Base-by-base conservation (phyloP, 2,329 filamentous ascomycete genomes). In the Penicillium sp. region DNA sequence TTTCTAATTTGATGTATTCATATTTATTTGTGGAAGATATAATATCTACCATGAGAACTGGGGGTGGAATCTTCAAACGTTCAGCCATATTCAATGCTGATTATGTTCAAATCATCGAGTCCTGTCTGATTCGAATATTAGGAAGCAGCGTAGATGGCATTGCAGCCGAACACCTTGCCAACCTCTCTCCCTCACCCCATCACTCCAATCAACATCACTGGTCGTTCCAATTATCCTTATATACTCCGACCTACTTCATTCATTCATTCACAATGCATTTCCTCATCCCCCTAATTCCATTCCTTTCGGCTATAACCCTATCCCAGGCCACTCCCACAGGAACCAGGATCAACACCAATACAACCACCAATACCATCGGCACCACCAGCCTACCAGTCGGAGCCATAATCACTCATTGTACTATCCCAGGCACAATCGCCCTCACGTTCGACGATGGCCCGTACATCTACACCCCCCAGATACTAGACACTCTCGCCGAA, bases 401-500 rank as follows among this genome's bases (percentile, higher is more conserved):
- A 29, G 72, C 71, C 2, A 62, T 80, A 31, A 63, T 71, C 50
- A 59, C 59, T 28, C 58, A 61, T 32, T 73, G 72, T 55, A 58
- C 54, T 15, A 66, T 70, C 2, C 69, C 74, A 2, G 78, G 78
- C 37, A 76, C 77, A 17, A 75, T 85, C 53, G 82, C 82, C 12
- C 63, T 85, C 19, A 84, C 81, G 8, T 84, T 79, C 57, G 82
- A 85, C 55, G 82, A 84, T 58, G 82, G 82, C 0, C 82, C 81
- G 13, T 78, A 75, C 57, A 66, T 72, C 31, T 82, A 80, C 64
- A 84, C 81, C 2, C 60, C 67, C 21, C 72, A 78, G 43, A 72
- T 85, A 6, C 70, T 84, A 2, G 77, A 83, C 56, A 71, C 78
- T 37, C 72, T 85, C 43, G 69, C 70, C 42, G 69, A 68, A 17